Evolutionary conservation across 305 asterid species (phyloP).

Genomic region (Coffea humblotiana): DNA sequence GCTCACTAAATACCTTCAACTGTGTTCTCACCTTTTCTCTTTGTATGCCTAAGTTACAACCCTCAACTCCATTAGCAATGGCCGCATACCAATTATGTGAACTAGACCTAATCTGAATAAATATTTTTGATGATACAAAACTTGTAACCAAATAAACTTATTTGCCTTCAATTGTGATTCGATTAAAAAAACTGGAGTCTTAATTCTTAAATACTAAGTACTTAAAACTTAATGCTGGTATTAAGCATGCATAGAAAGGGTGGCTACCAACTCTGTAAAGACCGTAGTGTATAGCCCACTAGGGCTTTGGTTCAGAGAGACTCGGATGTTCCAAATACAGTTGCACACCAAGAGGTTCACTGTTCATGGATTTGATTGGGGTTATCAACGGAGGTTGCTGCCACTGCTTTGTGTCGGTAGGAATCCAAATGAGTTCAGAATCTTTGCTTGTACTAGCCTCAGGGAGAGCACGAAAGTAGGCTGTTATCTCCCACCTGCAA

Average conservation of each 20-base stretch:
- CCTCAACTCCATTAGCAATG: neutral
- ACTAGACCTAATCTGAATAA: neutral
- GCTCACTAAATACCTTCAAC: neutral
- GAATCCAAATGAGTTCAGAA: slow-evolving; percentile 68
- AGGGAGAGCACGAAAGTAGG: slow-evolving; percentile 69
- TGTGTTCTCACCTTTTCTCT: neutral
- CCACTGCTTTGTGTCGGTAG: slow-evolving; percentile 87
- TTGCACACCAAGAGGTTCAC: slow-evolving; percentile 83
- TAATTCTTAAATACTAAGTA: neutral
- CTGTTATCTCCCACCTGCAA: slow-evolving; percentile 95
- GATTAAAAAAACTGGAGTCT: neutral
- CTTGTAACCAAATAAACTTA: neutral
- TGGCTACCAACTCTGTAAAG: neutral
- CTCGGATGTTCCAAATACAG: slow-evolving; percentile 78
- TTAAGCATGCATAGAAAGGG: neutral
- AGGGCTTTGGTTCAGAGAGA: slow-evolving; percentile 41
- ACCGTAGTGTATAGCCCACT: neutral
- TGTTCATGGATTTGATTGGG: slow-evolving; percentile 87
- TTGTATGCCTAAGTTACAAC: neutral
- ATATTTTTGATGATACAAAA: neutral
- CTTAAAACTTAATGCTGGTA: neutral
- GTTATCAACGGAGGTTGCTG: slow-evolving; percentile 68
- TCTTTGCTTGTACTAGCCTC: slow-evolving; percentile 50
- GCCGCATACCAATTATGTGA: neutral
- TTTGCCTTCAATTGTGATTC: neutral